phyloP scores from a whole-genome alignment of 2,329 filamentous ascomycete genomes.

The Xylariales sp. region DNA sequence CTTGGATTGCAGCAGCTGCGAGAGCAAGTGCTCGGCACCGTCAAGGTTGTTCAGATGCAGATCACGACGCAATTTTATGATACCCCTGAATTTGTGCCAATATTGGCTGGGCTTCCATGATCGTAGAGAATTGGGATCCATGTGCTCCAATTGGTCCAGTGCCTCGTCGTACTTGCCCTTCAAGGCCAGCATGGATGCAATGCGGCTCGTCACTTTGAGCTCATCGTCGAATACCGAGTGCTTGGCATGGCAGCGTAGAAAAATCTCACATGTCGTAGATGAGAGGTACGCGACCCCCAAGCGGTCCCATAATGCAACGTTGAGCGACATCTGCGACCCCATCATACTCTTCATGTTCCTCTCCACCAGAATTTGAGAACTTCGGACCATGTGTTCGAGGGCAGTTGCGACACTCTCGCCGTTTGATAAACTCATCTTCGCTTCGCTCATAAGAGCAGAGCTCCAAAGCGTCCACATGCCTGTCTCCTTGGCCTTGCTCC shows the following conservation, averaged over 20 bases:
- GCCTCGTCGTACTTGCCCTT: constrained; percentile 70
- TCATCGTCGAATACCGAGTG: constrained; percentile 66
- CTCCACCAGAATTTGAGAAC: constrained; percentile 76
- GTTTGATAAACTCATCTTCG: constrained; percentile 70
- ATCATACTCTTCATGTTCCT: constrained; percentile 69
- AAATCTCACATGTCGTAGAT: constrained; percentile 63
- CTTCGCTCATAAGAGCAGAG: constrained; percentile 79
- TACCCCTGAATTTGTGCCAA: constrained; percentile 61
- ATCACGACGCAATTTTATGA: constrained; percentile 61
- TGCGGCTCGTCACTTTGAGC: constrained; percentile 68
- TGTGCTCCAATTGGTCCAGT: constrained; percentile 50
- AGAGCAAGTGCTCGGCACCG: constrained; percentile 46
- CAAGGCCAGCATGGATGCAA: constrained; percentile 62
- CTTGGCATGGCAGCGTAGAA: constrained; percentile 66
- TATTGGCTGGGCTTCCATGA: constrained; percentile 76
- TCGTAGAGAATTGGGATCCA: constrained; percentile 59
- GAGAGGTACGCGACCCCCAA: constrained; percentile 60
- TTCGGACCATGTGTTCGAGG: constrained; percentile 76
- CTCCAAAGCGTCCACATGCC: constrained; percentile 84
- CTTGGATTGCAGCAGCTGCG: constrained; percentile 48
- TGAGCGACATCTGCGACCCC: constrained; percentile 69
- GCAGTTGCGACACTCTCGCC: constrained; percentile 61
- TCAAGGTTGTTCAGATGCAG: constrained; percentile 51
- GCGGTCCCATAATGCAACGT: constrained; percentile 70
- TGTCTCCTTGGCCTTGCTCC: constrained; percentile 78